Conservation (phyloP, 2,329 filamentous ascomycete genomes). For the Chrysosporium keratinophilum region DNA sequence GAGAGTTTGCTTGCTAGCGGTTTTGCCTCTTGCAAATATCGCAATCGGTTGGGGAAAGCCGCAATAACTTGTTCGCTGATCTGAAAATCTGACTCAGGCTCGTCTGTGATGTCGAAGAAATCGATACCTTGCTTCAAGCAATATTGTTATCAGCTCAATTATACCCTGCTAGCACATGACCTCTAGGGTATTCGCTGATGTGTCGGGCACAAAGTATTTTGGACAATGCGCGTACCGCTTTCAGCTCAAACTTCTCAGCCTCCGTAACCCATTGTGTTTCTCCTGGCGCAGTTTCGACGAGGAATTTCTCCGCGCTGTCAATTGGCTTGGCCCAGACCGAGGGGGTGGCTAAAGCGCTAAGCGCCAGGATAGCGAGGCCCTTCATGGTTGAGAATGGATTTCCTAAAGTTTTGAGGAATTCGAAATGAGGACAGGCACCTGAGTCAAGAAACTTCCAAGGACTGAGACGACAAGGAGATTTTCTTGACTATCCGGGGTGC, state of each 20-base stretch:
- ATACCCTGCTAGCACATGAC: background rate
- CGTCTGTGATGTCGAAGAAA: constrained; percentile 89
- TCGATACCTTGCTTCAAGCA: constrained; percentile 58
- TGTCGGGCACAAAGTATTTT: too few relatives aligned
- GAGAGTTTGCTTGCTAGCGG: background rate
- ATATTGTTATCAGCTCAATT: constrained; percentile 1
- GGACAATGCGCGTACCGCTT: constrained; percentile 49
- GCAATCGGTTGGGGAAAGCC: background rate
- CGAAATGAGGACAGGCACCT: background rate
- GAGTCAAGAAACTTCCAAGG: too few relatives aligned
- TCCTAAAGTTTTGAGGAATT: background rate
- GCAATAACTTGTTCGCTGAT: background rate
- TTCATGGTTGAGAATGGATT: constrained; percentile 24
- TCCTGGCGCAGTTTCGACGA: constrained; percentile 74
- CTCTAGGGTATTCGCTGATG: too few relatives aligned
- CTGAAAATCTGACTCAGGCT: constrained; percentile 29
- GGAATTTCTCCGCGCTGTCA: constrained; percentile 39
- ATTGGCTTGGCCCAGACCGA: constrained; percentile 24
- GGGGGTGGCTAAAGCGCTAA: constrained; percentile 19
- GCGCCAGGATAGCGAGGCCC: constrained; percentile 26
- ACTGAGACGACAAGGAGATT: too few relatives aligned
- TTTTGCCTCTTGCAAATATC: background rate
- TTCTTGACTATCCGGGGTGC: too few relatives aligned
- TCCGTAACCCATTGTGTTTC: constrained; percentile 81
- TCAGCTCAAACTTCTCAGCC: constrained; percentile 86